Conservation (phyloP, 2,329 filamentous ascomycete genomes). For the Aspergillus latus region DNA sequence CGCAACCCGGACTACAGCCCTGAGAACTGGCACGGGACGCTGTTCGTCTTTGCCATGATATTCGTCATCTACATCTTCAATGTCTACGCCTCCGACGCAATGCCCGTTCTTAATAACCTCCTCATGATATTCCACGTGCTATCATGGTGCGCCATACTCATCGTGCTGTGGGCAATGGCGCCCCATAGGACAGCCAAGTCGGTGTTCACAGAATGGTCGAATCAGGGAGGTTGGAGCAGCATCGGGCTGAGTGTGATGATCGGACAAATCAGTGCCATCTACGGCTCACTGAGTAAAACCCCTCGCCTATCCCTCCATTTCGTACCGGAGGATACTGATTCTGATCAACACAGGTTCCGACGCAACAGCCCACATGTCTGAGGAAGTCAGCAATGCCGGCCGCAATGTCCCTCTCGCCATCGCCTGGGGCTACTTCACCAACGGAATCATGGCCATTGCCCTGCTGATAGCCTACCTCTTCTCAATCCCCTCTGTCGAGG, state of each 20-base stretch:
- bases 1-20: slow-evolving; percentile 43
- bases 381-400: slow-evolving; percentile 50
- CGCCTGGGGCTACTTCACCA: slow-evolving; percentile 46
- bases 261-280: slow-evolving; percentile 38
- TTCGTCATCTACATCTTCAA: slow-evolving; percentile 47
- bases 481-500: slow-evolving; percentile 30
- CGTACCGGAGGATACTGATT: too few relatives aligned
- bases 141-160: slow-evolving; percentile 36
- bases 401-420: slow-evolving; percentile 49
- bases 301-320: slow-evolving; percentile 5
- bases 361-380: slow-evolving; percentile 42
- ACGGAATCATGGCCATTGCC: slow-evolving; percentile 46
- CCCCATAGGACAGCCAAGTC: slow-evolving; percentile 28
- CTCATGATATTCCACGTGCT: slow-evolving; percentile 41
- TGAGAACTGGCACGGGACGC: slow-evolving; percentile 50
- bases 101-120: slow-evolving; percentile 41
- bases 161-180: slow-evolving; percentile 35
- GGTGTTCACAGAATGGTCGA: slow-evolving; percentile 42
- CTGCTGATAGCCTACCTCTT: slow-evolving; percentile 49
- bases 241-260: slow-evolving; percentile 39
- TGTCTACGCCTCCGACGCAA: slow-evolving; percentile 30
- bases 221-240: slow-evolving; percentile 39
- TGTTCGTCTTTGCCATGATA: slow-evolving; percentile 50
- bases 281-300: slow-evolving; percentile 26
- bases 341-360: slow-evolving; percentile 25